phyloP scores from a whole-genome alignment of 805 yeast genomes.

The Sungouiella thailandica region DNA sequence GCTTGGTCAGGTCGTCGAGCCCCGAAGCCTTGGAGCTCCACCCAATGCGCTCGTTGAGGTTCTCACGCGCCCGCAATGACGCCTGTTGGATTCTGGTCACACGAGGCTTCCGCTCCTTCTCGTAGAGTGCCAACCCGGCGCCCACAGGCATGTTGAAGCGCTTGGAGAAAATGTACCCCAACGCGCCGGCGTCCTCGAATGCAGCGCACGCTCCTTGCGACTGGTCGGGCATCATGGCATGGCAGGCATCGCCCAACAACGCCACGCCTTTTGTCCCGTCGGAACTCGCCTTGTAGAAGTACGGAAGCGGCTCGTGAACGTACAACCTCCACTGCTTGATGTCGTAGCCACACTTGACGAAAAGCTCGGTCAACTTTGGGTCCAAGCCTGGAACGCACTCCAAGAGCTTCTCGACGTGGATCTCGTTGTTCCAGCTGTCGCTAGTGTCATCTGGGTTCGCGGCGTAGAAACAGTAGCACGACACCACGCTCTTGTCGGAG shows the following conservation, averaged over 20 bases:
- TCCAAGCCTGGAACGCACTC: constrained; percentile 16
- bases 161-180: constrained; percentile 22
- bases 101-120: constrained; percentile 22
- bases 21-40: constrained; percentile 18
- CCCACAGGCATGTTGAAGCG: constrained; percentile 18
- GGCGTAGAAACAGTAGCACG: constrained; percentile 22
- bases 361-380: constrained; percentile 15
- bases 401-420: constrained; percentile 14
- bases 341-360: constrained; percentile 18
- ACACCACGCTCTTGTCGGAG: constrained; percentile 16
- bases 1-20: constrained; percentile 13
- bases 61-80: constrained; percentile 26
- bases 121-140: constrained; percentile 20
- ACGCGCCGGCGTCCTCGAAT: constrained; percentile 13
- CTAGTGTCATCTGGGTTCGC: constrained; percentile 13
- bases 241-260: constrained; percentile 7
- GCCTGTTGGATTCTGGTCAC: constrained; percentile 27
- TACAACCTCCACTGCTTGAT: constrained; percentile 24
- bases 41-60: constrained; percentile 27
- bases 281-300: constrained; percentile 16
- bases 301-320: constrained; percentile 19
- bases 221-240: constrained; percentile 9
- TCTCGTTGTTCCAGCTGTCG: constrained; percentile 20
- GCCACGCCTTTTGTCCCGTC: constrained; percentile 14
- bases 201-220: constrained; percentile 8